Conservation (phyloP, 2,329 filamentous ascomycete genomes). For the Trichoderma koningii region DNA sequence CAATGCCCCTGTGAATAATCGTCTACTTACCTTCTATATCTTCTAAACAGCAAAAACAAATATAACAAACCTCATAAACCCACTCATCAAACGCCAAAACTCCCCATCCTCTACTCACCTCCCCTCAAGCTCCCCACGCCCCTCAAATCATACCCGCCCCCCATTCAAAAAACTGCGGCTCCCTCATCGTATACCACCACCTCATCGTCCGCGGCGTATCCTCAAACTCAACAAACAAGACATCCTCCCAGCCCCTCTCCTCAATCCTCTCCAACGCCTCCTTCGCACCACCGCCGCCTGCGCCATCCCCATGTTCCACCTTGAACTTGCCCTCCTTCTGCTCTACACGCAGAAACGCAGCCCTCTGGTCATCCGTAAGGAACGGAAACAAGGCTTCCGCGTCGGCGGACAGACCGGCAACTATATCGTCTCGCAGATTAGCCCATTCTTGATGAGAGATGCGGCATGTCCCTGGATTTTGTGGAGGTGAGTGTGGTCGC, state of each 20-base stretch:
- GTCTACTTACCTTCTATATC: no score
- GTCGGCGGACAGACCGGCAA: not conserved
- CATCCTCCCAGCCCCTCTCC: constrained; percentile 32
- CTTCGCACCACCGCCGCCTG: constrained; percentile 17
- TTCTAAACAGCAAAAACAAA: not conserved
- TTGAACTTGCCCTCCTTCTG: not conserved
- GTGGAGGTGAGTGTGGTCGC: not conserved
- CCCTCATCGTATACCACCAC: not conserved
- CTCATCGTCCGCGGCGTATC: not conserved
- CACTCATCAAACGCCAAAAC: no score
- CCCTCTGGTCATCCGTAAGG: constrained; percentile 1
- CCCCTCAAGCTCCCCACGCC: not conserved
- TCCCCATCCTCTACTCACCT: not conserved
- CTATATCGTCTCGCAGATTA: not conserved
- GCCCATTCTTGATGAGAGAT: not conserved
- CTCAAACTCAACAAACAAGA: constrained; percentile 33
- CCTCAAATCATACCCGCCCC: constrained; percentile 15
- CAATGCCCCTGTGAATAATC: no score
- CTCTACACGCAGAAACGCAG: not conserved
- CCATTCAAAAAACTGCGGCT: constrained; percentile 23
- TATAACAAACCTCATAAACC: no score
- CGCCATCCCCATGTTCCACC: not conserved
- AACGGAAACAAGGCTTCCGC: not conserved
- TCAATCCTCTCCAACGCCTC: constrained; percentile 29
- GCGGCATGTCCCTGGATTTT: not conserved